These are phyloP conservation scores for Aegilops speltoides DNA, from an alignment of 176 grass and related monocot genomes.

Conservation along the genomic window DNA sequence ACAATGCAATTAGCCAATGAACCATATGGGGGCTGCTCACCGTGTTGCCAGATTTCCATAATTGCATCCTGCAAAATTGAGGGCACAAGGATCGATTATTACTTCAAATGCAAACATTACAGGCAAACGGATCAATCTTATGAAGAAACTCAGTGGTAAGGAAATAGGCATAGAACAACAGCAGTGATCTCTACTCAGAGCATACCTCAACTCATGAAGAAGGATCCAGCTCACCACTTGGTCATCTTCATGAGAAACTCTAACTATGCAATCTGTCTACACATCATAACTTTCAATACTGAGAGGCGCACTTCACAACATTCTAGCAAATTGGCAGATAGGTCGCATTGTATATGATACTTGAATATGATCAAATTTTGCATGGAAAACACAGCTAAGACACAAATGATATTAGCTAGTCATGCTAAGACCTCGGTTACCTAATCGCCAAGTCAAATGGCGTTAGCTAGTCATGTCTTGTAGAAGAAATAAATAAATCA, in stretches of 20 bases:
- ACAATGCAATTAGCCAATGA: neutral
- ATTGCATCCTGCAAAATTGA: slow-evolving; percentile 47
- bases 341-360: neutral
- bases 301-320: neutral
- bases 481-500: too few relatives aligned
- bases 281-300: slow-evolving; percentile 5
- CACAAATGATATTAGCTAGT: neutral
- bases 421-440: neutral
- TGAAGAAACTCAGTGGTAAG: neutral
- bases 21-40: slow-evolving; percentile 20
- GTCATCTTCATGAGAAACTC: slow-evolving; percentile 78
- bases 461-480: too few relatives aligned
- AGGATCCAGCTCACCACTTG: slow-evolving; percentile 70
- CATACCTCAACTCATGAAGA: slow-evolving; percentile 84
- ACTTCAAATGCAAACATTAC: too few relatives aligned
- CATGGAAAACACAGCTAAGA: neutral
- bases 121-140: neutral
- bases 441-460: too few relatives aligned
- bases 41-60: slow-evolving; percentile 47
- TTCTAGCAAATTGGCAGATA: neutral
- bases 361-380: neutral
- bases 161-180: neutral
- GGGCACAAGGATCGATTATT: neutral
- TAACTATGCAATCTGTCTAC: slow-evolving; percentile 98
- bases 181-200: neutral